phyloP scores from a whole-genome alignment of 2,329 filamentous ascomycete genomes.

The Laburnicola sp. region DNA sequence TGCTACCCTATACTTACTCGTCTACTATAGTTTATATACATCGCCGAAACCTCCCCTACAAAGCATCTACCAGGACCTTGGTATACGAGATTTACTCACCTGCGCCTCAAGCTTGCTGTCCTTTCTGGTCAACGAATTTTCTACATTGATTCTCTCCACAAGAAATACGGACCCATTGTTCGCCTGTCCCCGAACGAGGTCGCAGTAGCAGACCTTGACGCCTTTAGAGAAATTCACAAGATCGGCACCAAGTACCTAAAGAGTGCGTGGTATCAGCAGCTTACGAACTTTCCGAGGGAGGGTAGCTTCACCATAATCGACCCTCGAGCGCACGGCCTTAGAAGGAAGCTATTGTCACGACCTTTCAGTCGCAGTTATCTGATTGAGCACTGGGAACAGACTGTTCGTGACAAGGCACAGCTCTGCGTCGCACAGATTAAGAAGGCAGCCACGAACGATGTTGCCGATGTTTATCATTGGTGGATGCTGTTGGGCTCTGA shows the following conservation, averaged over 20 bases:
- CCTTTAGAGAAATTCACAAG: constrained; percentile 32
- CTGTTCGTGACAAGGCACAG: constrained; percentile 37
- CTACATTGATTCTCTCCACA: constrained; percentile 46
- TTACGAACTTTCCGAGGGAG: constrained; percentile 28
- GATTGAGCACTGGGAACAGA: constrained; percentile 41
- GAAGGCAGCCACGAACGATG: constrained; percentile 20
- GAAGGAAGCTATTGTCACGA: constrained; percentile 43
- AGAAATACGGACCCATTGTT: constrained; percentile 32
- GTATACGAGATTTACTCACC: constrained; percentile 33
- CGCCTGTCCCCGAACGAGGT: constrained; percentile 32
- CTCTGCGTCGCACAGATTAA: constrained; percentile 42
- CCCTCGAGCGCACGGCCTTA: constrained; percentile 37
- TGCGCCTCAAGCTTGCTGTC: constrained; percentile 42
- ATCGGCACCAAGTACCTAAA: constrained; percentile 50
- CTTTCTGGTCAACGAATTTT: constrained; percentile 43
- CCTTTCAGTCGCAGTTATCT: constrained; percentile 44
- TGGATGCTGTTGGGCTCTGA: constrained; percentile 48
- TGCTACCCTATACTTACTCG: background rate
- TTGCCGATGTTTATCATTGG: constrained; percentile 44
- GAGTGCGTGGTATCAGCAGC: constrained; percentile 43
- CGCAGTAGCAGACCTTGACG: constrained; percentile 22
- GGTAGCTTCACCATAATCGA: constrained; percentile 47
- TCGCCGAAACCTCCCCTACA: constrained; percentile 20
- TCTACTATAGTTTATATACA: constrained; percentile 11
- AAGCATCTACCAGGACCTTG: constrained; percentile 34